Evolutionary conservation across 768 basidiomycete genomes (phyloP).

Genomic region (Lentinula detonsa): DNA sequence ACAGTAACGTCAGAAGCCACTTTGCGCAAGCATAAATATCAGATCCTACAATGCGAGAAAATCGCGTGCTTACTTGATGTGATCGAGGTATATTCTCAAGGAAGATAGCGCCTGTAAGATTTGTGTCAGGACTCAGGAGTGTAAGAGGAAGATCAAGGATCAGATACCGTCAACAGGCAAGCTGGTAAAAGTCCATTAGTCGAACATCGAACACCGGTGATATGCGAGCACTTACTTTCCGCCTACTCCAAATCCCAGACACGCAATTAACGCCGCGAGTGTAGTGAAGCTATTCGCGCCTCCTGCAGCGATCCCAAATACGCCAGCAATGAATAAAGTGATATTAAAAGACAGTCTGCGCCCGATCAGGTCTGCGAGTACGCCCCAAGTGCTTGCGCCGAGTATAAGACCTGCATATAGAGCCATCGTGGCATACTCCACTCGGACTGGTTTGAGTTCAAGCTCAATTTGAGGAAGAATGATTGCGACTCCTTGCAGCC

Average conservation of each 20-base stretch:
- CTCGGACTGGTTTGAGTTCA: constrained; percentile 33
- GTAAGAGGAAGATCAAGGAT: background rate
- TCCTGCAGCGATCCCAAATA: constrained; percentile 48
- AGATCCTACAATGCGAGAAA: background rate
- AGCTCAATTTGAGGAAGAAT: constrained; percentile 37
- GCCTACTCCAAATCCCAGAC: constrained; percentile 43
- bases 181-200: constrained; percentile 14
- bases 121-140: background rate
- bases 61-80: constrained; percentile 29
- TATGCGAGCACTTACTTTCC: constrained; percentile 39
- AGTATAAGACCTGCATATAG: constrained; percentile 44
- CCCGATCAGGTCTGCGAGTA: constrained; percentile 43
- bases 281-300: constrained; percentile 38
- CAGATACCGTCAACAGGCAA: constrained; percentile 39
- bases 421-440: constrained; percentile 41
- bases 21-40: background rate
- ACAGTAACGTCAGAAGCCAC: constrained; percentile 6
- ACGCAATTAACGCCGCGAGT: constrained; percentile 25
- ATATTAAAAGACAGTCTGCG: constrained; percentile 38
- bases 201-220: constrained; percentile 11
- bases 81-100: constrained; percentile 38
- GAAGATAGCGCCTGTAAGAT: constrained; percentile 30
- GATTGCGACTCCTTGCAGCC: constrained; percentile 43
- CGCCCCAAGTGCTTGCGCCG: constrained; percentile 43
- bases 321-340: constrained; percentile 23